These are phyloP conservation scores for Cyberlindnera mycetangii DNA, from an alignment of 805 yeast species.

Conservation along the genomic window DNA sequence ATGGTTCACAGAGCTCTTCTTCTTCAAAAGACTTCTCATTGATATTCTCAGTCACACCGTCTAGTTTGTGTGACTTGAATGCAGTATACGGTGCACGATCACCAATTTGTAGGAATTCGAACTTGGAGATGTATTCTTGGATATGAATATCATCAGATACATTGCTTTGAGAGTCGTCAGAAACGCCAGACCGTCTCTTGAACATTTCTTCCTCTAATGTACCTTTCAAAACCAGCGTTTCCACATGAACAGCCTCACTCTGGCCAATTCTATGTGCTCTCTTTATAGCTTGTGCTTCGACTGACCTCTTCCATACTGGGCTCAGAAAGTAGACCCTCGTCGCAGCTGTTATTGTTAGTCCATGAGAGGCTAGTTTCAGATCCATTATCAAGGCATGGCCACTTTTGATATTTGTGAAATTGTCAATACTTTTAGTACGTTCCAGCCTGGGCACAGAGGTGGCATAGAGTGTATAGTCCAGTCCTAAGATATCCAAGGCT, in stretches of 20 bases:
- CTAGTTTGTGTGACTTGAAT: conserved; percentile 8
- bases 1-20: conserved; percentile 29
- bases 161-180: conserved; percentile 30
- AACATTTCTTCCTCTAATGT: conserved; percentile 72
- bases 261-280: conserved; percentile 80
- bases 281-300: conserved; percentile 75
- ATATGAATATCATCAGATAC: conserved; percentile 60
- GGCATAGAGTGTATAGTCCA: conserved; percentile 61
- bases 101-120: conserved; percentile 40
- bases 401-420: conserved; percentile 42
- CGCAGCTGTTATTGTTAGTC: conserved; percentile 64
- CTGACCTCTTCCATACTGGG: conserved; percentile 67
- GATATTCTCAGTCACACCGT: conserved; percentile 7
- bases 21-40: conserved; percentile 18
- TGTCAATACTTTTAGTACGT: conserved; percentile 50
- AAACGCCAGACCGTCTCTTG: conserved; percentile 31
- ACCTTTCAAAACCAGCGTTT: conserved; percentile 57
- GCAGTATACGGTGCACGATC: conserved; percentile 13
- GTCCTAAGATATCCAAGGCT: conserved; percentile 56
- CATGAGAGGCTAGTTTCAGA: conserved; percentile 63
- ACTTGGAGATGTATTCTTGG: conserved; percentile 51
- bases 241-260: conserved; percentile 59
- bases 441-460: conserved; percentile 50
- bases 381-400: conserved; percentile 66
- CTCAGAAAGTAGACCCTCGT: conserved; percentile 67